Evolutionary conservation across 2,329 filamentous ascomycete genomes (phyloP).

Genomic region (Colletotrichum brevisporum): DNA sequence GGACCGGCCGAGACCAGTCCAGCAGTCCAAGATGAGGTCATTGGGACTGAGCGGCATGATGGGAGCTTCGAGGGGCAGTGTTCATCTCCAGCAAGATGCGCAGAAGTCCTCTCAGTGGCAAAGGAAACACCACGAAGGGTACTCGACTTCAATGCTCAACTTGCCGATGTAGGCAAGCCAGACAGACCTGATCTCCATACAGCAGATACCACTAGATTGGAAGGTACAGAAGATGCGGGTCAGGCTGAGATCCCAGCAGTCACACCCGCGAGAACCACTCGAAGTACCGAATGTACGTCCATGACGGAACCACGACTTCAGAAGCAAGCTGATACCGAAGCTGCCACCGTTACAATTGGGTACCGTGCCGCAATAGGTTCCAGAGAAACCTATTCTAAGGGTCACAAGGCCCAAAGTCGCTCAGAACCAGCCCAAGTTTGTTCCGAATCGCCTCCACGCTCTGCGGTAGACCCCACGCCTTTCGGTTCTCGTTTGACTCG

Average conservation of each 20-base stretch:
- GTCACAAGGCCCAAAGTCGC: neutral
- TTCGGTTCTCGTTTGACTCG: slow-evolving; percentile 61
- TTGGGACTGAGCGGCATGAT: neutral
- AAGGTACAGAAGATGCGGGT: too few species aligned
- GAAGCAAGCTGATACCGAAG: too few species aligned
- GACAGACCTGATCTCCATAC: slow-evolving; percentile 33
- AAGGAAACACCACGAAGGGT: slow-evolving; percentile 44
- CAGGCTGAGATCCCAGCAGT: too few species aligned
- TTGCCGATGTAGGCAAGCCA: slow-evolving; percentile 49
- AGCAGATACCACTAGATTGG: neutral
- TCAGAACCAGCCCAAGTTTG: neutral
- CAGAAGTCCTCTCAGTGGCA: neutral
- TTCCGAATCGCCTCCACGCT: neutral
- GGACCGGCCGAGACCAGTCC: neutral
- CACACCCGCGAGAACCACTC: too few species aligned
- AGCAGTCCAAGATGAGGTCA: neutral
- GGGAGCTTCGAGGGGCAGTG: neutral
- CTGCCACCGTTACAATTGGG: too few species aligned
- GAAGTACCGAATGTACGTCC: too few species aligned
- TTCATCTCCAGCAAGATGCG: neutral
- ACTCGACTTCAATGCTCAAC: slow-evolving; percentile 53
- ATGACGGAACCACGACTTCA: too few species aligned
- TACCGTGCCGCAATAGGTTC: slow-evolving; percentile 56
- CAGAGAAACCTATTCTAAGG: slow-evolving; percentile 70
- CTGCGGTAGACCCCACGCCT: slow-evolving; percentile 47